These are phyloP conservation scores for Rhodamnia rubescens DNA, from an alignment of 345 rosid genomes.

Conservation along the genomic window DNA sequence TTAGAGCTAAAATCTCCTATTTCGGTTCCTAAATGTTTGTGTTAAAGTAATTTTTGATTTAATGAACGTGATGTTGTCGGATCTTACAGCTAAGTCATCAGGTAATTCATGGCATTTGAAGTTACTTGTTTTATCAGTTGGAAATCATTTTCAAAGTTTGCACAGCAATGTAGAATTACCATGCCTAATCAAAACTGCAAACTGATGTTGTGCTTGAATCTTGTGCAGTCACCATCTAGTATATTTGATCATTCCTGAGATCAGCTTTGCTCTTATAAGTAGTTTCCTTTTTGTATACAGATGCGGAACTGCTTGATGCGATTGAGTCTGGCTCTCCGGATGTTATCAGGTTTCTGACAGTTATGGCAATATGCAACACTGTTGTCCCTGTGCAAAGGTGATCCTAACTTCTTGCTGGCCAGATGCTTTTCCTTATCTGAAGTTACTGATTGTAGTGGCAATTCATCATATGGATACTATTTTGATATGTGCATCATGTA, in stretches of 20 bases:
- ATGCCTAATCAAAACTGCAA: background rate
- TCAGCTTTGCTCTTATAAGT: constrained; percentile 4
- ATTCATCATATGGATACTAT: background rate
- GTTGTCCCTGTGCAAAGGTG: constrained; percentile 85
- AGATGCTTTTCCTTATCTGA: background rate
- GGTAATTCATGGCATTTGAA: background rate
- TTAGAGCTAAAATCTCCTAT: background rate
- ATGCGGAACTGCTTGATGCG: constrained; percentile 57
- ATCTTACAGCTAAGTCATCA: background rate
- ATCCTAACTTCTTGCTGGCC: constrained; percentile 1
- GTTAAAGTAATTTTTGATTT: background rate
- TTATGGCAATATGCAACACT: constrained; percentile 95
- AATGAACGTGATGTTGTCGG: background rate
- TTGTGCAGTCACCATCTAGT: background rate
- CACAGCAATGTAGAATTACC: background rate
- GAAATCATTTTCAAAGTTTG: background rate
- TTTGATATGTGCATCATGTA: background rate
- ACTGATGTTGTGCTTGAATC: background rate
- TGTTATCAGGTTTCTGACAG: constrained; percentile 68
- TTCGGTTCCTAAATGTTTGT: background rate
- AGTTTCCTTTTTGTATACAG: constrained; percentile 21
- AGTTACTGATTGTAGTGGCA: background rate
- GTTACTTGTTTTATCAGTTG: background rate
- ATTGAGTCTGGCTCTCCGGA: constrained; percentile 70
- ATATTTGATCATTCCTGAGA: background rate